Conservation (phyloP, 192 early-diverging fungal genomes). For the Kickxella alabastrina region DNA sequence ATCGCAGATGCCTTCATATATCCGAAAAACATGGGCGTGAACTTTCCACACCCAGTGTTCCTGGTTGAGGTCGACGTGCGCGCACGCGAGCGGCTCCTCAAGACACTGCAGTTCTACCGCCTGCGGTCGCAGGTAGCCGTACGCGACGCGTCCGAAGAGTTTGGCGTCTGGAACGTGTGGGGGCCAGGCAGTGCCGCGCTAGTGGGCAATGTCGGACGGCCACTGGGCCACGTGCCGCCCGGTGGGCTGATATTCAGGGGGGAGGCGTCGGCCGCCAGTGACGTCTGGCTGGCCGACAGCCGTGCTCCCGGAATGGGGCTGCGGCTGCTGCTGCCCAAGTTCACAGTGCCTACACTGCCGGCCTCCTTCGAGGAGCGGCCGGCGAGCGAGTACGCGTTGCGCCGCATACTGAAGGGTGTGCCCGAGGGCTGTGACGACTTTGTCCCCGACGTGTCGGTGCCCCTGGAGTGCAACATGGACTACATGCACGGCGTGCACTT, state of each 20-base stretch:
- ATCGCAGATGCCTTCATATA: slow-evolving; percentile 89
- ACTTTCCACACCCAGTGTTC: slow-evolving; percentile 65
- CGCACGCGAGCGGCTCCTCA: slow-evolving; percentile 49
- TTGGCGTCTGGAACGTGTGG: slow-evolving; percentile 72
- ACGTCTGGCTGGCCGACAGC: slow-evolving; percentile 50
- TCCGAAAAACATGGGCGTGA: slow-evolving; percentile 56
- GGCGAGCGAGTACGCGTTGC: slow-evolving; percentile 62
- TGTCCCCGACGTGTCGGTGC: slow-evolving; percentile 63
- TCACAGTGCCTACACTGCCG: slow-evolving; percentile 40
- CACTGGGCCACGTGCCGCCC: slow-evolving; percentile 26
- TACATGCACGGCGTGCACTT: slow-evolving; percentile 94
- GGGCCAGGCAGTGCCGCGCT: slow-evolving; percentile 52
- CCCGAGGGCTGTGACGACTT: slow-evolving; percentile 88
- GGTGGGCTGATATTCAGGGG: slow-evolving; percentile 43
- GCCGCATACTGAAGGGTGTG: slow-evolving; percentile 79
- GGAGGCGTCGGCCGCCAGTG: slow-evolving; percentile 8
- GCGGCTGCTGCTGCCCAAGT: slow-evolving; percentile 46
- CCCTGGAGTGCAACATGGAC: slow-evolving; percentile 91
- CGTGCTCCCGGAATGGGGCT: slow-evolving; percentile 60
- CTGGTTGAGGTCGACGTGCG: slow-evolving; percentile 75
- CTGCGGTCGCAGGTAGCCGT: slow-evolving; percentile 76
- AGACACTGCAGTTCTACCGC: slow-evolving; percentile 71
- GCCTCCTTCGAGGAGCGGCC: slow-evolving; percentile 53
- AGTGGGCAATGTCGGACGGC: slow-evolving; percentile 16
- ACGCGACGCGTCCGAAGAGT: slow-evolving; percentile 60